Conservation (phyloP, 441 rosid genomes). For the Capsella rubella region DNA sequence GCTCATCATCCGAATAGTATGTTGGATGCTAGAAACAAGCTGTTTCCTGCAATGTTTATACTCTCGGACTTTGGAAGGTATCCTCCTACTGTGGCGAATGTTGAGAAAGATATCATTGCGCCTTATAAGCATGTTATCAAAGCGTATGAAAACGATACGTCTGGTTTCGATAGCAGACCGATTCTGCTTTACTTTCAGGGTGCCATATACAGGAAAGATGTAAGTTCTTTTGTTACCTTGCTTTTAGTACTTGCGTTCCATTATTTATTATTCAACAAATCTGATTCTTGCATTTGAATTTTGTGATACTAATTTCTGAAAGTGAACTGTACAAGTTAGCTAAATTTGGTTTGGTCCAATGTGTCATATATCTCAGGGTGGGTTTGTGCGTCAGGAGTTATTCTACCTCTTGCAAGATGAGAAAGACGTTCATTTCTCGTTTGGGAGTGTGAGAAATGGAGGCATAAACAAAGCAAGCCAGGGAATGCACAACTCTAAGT, state of each 20-base stretch:
- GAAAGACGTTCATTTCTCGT: conserved; percentile 89
- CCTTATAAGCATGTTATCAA: conserved; percentile 86
- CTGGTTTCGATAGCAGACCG: conserved; percentile 68
- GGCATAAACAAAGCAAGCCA: conserved; percentile 74
- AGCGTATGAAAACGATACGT: conserved; percentile 62
- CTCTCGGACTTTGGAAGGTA: conserved; percentile 94
- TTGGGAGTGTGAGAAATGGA: conserved; percentile 77
- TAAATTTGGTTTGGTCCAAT: background rate
- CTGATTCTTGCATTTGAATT: background rate
- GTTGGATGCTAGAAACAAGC: conserved; percentile 72
- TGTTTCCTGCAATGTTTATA: conserved; percentile 81
- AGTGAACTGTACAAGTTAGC: background rate
- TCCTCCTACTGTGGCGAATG: conserved; percentile 78
- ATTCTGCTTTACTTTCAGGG: conserved; percentile 92
- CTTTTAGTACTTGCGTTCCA: background rate
- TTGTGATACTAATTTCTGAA: background rate
- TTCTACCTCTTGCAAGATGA: conserved; percentile 83
- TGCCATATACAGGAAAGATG: conserved; percentile 96
- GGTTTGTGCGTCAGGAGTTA: conserved; percentile 82
- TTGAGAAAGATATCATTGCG: conserved; percentile 87
- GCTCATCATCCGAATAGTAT: conserved; percentile 97
- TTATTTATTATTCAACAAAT: background rate
- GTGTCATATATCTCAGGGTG: conserved; percentile 61
- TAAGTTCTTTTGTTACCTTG: conserved; percentile 41
- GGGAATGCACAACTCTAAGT: conserved; percentile 91